Base-by-base conservation (phyloP, 129 eudicot genomes). In the Rutidosis leptorrhynchoides region DNA sequence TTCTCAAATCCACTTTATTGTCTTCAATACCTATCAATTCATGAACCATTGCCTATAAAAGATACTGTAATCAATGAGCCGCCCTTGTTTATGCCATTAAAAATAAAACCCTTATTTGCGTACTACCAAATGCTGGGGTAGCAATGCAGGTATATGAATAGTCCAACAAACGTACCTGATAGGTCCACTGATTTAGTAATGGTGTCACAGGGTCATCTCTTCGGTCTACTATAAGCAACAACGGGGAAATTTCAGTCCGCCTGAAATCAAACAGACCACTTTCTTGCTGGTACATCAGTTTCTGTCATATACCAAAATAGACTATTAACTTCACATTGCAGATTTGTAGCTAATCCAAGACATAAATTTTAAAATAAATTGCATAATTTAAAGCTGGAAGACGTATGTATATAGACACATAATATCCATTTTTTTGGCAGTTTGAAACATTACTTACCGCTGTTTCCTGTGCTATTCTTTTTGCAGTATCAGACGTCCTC, bases 201-300 rank as follows among this genome's bases (percentile, higher is more conserved):
- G 99, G 95, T 65, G 97, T 84, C 54, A 94, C 95, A 67, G 99
- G 95, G 63, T 94, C 99, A 53, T 94, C 97, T 55, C 99, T 81
- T 77, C 99, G 80, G 77, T 94, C 99, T 51, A 94, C 70, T 69
- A 94, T 78, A 42, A 94, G 83, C 85, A 94, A 81, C 83, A 94
- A 71, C 3, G 99, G 98, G 27, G 98, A 85, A 78, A 88, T 82
- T 81, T 94, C 97, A 56, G 91, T 75, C 59, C 99, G 86, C 61
- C 99, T 85, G 68, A 94, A 94, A 84, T 94, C 99, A 78, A 94
- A 94, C 28, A 94, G 99, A 58, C 99, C 94, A 83, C 99, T 94
- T 77, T 94, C 99, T 77, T 86, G 99, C 86, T 94, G 95, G 78
- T 94, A 94, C 97, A 89, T 94, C 88, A 94, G 87, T 82, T 89